Percentiles rank a stretch among this genome's conserved stretches.
Evolutionary conservation across 352 stramenopile species (phyloP).

Genomic region (Phytophthora pini): DNA sequence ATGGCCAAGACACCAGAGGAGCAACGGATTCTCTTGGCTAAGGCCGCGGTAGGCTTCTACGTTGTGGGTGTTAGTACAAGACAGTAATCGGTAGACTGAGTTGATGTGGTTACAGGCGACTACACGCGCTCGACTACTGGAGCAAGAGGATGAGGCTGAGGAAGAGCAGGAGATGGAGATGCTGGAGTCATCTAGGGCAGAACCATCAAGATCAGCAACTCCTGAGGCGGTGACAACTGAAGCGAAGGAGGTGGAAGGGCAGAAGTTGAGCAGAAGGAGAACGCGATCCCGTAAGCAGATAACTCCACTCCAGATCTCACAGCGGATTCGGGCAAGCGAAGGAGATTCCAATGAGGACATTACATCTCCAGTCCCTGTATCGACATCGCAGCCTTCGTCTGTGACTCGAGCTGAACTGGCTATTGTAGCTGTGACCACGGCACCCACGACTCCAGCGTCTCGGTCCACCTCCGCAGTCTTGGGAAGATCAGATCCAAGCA

Average conservation of each 20-base stretch:
- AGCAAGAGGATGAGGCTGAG: constrained; percentile 5
- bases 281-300: constrained; percentile 11
- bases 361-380: background rate
- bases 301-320: constrained; percentile 17
- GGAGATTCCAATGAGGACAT: background rate
- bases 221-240: background rate
- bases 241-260: constrained; percentile 8
- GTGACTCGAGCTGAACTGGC: background rate
- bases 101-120: constrained; percentile 10
- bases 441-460: background rate
- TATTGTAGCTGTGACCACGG: background rate
- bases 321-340: constrained; percentile 8
- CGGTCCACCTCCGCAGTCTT: background rate
- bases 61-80: background rate
- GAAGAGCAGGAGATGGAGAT: background rate
- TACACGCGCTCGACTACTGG: constrained; percentile 4
- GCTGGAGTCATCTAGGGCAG: background rate
- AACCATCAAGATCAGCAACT: background rate
- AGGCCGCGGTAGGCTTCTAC: constrained; percentile 33
- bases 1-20: constrained; percentile 43
- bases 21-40: constrained; percentile 35
- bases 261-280: constrained; percentile 8
- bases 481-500: background rate
- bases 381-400: background rate
- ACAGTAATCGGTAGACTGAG: background rate